phyloP scores from a whole-genome alignment of 2,329 filamentous ascomycete genomes.

The Colletotrichum sp. region DNA sequence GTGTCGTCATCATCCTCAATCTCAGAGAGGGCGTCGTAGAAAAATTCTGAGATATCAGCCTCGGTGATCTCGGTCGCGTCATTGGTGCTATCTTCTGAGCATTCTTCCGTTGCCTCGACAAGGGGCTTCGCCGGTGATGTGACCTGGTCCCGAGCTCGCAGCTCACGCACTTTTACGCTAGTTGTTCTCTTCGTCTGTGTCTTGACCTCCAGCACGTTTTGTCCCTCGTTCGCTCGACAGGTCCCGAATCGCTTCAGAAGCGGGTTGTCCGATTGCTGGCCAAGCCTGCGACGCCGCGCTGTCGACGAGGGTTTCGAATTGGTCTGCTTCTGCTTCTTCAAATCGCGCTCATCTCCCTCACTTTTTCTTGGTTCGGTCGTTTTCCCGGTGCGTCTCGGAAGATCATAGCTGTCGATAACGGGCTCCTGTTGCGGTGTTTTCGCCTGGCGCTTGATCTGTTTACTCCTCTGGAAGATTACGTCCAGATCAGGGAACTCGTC shows the following conservation, averaged over 20 bases:
- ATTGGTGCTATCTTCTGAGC: not conserved
- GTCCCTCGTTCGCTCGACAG: not conserved
- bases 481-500: constrained; percentile 48
- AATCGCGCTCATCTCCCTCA: not conserved
- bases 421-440: constrained; percentile 10
- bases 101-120: not conserved
- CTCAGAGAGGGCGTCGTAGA: constrained; percentile 1
- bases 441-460: not conserved
- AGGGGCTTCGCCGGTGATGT: not conserved
- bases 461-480: constrained; percentile 28
- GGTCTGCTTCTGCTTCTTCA: not conserved
- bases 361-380: not conserved
- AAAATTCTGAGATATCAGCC: constrained; percentile 14
- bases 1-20: not conserved
- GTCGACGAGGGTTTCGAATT: not conserved
- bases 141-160: not conserved
- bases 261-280: not conserved
- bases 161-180: not conserved
- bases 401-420: not conserved
- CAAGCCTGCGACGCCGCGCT: constrained; percentile 15
- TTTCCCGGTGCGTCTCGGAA: not conserved
- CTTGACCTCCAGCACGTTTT: not conserved
- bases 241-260: not conserved
- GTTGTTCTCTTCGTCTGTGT: not conserved
- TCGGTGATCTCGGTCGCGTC: constrained; percentile 17